Percentiles rank a stretch among this genome's conserved stretches.
phyloP scores from a whole-genome alignment of 345 rosid genomes.

The Acer campestre region DNA sequence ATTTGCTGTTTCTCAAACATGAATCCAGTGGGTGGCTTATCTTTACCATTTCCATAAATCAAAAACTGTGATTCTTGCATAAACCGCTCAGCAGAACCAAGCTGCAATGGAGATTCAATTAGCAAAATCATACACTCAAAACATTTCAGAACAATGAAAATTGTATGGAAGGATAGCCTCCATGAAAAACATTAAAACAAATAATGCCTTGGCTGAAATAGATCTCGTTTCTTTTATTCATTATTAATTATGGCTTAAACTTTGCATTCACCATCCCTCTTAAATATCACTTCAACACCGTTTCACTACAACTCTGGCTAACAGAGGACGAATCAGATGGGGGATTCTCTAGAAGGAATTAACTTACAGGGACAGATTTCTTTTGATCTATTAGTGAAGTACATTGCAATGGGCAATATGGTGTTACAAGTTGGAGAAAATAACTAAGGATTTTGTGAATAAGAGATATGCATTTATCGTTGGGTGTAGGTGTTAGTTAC shows the following conservation, averaged over 20 bases:
- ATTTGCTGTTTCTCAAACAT: constrained; percentile 90
- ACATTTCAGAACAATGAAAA: constrained; percentile 15
- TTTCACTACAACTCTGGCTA: not conserved
- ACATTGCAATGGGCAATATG: not conserved
- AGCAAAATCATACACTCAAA: constrained; percentile 13
- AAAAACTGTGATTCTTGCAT: constrained; percentile 84
- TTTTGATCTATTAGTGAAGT: not conserved
- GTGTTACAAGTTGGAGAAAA: not conserved
- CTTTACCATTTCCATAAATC: constrained; percentile 84
- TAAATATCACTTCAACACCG: not conserved
- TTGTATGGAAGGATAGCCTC: not conserved
- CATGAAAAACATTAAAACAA: not conserved
- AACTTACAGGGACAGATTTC: not conserved
- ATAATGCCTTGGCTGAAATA: not conserved
- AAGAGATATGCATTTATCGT: not conserved
- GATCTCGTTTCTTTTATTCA: not conserved
- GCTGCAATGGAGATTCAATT: constrained; percentile 49
- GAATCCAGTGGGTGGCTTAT: constrained; percentile 87
- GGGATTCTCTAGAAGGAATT: not conserved
- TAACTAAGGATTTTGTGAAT: not conserved
- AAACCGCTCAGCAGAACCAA: constrained; percentile 92
- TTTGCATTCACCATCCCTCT: not conserved
- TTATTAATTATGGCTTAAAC: not conserved
- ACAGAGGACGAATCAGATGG: not conserved
- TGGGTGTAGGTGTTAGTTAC: not conserved